These are phyloP conservation scores for Bacterosira constricta DNA, from an alignment of 108 stramenopile genomes.

Conservation along the genomic window DNA sequence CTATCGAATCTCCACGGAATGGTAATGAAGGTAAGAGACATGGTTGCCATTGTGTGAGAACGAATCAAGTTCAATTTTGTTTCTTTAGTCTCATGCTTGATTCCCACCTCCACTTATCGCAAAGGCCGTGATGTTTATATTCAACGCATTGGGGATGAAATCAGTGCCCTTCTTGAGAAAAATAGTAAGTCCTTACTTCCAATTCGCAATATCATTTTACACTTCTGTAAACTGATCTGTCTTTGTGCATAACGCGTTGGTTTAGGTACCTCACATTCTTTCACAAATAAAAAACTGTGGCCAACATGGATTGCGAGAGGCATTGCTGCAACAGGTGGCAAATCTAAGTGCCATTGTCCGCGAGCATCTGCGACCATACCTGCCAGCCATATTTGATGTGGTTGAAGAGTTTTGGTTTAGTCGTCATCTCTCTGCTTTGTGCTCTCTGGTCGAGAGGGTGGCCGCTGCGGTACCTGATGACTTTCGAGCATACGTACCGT, in stretches of 20 bases:
- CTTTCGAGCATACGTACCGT: constrained; percentile 77
- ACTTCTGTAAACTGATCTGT: too few relatives aligned
- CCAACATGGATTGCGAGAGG: constrained; percentile 87
- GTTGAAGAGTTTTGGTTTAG: constrained; percentile 89
- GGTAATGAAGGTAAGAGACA: constrained; percentile 74
- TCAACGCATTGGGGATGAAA: constrained; percentile 85
- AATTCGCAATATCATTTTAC: too few relatives aligned
- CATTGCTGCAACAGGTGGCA: constrained; percentile 88
- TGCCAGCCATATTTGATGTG: constrained; percentile 89
- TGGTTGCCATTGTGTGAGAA: background rate
- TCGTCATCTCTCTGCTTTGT: constrained; percentile 84
- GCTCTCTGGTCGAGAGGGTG: constrained; percentile 82
- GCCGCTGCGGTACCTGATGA: constrained; percentile 87
- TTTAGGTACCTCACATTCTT: constrained; percentile 93
- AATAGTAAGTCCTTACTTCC: too few relatives aligned
- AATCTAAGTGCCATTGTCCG: constrained; percentile 84
- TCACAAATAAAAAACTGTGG: constrained; percentile 72
- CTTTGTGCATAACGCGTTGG: too few relatives aligned
- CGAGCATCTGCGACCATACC: constrained; percentile 88
- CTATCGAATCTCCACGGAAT: constrained; percentile 91
- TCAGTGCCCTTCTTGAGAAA: constrained; percentile 87
- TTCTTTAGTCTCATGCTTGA: background rate
- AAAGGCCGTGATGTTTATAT: constrained; percentile 91
- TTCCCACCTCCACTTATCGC: background rate
- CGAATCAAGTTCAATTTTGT: background rate